Evolutionary conservation across 2,329 filamentous ascomycete species (phyloP).

Genomic region (Metarhizium humberi): DNA sequence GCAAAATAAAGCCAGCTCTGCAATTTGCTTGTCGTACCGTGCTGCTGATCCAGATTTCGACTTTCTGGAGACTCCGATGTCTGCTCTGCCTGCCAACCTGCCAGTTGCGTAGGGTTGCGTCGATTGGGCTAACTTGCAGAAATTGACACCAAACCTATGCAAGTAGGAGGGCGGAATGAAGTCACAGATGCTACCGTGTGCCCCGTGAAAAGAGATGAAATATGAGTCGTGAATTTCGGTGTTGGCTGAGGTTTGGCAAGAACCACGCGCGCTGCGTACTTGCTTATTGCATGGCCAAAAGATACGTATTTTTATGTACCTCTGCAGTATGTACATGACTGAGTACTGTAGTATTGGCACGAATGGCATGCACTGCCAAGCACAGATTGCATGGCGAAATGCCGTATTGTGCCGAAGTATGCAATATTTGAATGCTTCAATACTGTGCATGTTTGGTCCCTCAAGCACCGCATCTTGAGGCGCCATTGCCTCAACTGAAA

Average conservation of each 20-base stretch:
- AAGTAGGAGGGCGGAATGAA: not conserved
- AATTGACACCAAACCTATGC: not conserved
- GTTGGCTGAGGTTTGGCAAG: not conserved
- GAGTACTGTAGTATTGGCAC: too few relatives aligned
- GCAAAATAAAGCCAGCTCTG: not conserved
- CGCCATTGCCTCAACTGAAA: not conserved
- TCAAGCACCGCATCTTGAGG: not conserved
- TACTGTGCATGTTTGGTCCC: not conserved
- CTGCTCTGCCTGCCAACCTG: not conserved
- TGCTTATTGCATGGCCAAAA: not conserved
- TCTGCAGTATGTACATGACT: too few relatives aligned
- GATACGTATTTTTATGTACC: not conserved
- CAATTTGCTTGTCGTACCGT: not conserved
- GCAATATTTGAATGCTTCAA: not conserved
- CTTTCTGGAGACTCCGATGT: not conserved
- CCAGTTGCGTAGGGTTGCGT: not conserved
- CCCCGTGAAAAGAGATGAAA: not conserved
- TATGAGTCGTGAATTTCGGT: not conserved
- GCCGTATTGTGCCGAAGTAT: not conserved
- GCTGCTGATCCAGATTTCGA: not conserved
- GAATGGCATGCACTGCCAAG: too few relatives aligned
- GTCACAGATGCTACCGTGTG: not conserved
- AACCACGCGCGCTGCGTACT: not conserved
- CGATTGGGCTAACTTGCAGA: not conserved
- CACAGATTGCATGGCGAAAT: not conserved